Base-by-base conservation (phyloP, 2,329 filamentous ascomycete species). In the Tolypocladium ophioglossoides region DNA sequence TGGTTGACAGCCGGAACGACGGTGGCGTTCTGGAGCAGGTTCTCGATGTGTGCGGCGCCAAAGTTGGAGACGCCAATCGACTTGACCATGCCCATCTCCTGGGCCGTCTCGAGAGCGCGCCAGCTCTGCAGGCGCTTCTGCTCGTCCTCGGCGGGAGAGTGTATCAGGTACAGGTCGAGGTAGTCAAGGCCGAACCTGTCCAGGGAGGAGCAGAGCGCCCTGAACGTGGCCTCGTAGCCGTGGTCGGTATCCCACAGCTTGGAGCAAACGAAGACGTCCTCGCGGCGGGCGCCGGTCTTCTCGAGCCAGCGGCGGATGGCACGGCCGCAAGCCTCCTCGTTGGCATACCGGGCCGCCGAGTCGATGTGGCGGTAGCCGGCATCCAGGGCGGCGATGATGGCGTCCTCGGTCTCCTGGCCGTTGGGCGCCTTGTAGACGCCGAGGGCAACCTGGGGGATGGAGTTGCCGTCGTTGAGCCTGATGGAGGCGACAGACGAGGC, bases 41-140 rank as follows among this genome's bases (percentile, higher is more conserved):
- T 59, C 44, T 58, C 48, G n/a, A 85, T 81, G 72, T 91, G 87
- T n/a, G 68, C 64, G 50, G 87, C 79, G 0, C 87, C 88, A 66
- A 86, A 91, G 74, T 92, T 92, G 62, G 84, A 88, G 34, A 92
- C 84, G 51, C 89, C 88, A 61, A 92, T 89, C 50, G 83, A 80
- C 58, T 74, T 77, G 54, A 84, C 83, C 63, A 82, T 82, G 60
- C 86, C 85, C 1, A 80, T 76, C 39, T 77, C 76, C 66, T 83
- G 76, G 74, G 90, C 83, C 24, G 79, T 82, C 66, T 86, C 79
- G 59, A 84, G 69, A 52, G 89, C 89, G 60, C 74, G 78, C 88
- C 89, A 94, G 65, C 85, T 88, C 55, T 87, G 83, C 49, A 86
- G 69, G 7, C 89, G 78, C 50, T 82, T 84, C 63, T 79, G 68